Evolutionary conservation across 306 rosid species (phyloP).

Genomic region (Cicer judaicum): DNA sequence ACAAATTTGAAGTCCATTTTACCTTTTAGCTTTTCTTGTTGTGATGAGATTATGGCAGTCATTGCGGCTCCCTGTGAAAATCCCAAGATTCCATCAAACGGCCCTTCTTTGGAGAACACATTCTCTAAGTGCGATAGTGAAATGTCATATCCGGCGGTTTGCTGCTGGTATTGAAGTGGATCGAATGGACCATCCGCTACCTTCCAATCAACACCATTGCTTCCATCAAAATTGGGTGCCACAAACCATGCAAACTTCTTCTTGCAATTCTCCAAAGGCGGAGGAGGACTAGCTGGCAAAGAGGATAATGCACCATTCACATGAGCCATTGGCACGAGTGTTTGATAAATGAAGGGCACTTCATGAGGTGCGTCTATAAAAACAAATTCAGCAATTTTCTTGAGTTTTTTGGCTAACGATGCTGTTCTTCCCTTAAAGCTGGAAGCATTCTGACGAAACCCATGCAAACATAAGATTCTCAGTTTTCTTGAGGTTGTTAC

Average conservation of each 20-base stretch:
- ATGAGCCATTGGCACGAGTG: slow-evolving; percentile 29
- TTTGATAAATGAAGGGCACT: slow-evolving; percentile 80
- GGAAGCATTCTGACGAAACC: slow-evolving; percentile 92
- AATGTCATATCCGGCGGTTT: slow-evolving; percentile 70
- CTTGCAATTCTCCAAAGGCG: slow-evolving; percentile 65
- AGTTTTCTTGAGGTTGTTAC: slow-evolving; percentile 61
- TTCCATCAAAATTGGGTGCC: slow-evolving; percentile 51
- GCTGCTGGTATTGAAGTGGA: slow-evolving; percentile 79
- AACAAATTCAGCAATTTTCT: slow-evolving; percentile 68
- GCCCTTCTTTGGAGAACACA: slow-evolving; percentile 64
- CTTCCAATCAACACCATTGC: slow-evolving; percentile 59
- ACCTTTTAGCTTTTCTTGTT: slow-evolving; percentile 50
- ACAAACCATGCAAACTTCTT: slow-evolving; percentile 87
- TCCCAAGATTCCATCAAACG: slow-evolving; percentile 86
- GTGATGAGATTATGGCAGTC: slow-evolving; percentile 72
- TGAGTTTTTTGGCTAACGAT: slow-evolving; percentile 83
- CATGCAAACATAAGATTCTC: slow-evolving; percentile 87
- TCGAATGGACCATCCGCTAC: slow-evolving; percentile 73
- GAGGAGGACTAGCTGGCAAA: slow-evolving; percentile 52
- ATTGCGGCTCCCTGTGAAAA: slow-evolving; percentile 96
- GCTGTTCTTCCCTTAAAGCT: slow-evolving; percentile 89
- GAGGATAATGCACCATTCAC: slow-evolving; percentile 45
- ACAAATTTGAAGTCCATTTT: slow-evolving; percentile 69
- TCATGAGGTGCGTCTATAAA: slow-evolving; percentile 87
- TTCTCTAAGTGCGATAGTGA: slow-evolving; percentile 66